A percentile compares a stretch with the other conserved stretches of the same genome.
Evolutionary conservation across 2,329 filamentous ascomycete genomes (phyloP).

Genomic region (Dactylellina leptospora): DNA sequence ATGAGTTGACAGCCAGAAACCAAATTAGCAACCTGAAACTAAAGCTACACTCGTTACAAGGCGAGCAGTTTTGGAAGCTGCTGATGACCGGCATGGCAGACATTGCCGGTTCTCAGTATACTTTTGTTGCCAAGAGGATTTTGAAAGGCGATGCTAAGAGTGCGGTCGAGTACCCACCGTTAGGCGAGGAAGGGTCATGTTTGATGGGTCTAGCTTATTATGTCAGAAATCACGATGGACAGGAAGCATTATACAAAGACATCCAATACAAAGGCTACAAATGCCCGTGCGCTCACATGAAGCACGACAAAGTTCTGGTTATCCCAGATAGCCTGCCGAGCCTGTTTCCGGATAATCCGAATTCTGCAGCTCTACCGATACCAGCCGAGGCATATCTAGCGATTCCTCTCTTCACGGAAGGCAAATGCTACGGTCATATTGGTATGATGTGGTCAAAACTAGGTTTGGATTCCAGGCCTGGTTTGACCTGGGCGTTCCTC

Average conservation of each 20-base stretch:
- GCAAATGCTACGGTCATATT: constrained; percentile 74
- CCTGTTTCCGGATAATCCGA: constrained; percentile 70
- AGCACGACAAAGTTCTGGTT: constrained; percentile 75
- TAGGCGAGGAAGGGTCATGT: constrained; percentile 70
- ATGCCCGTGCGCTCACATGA: constrained; percentile 74
- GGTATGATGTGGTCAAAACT: constrained; percentile 76
- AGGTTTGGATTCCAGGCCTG: constrained; percentile 66
- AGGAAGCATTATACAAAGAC: constrained; percentile 67
- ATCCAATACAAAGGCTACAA: constrained; percentile 72
- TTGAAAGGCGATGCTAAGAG: constrained; percentile 68
- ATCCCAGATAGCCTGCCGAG: constrained; percentile 71
- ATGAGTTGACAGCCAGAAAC: constrained; percentile 40
- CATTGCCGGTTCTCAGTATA: constrained; percentile 72
- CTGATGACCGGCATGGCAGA: constrained; percentile 72
- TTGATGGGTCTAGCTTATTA: constrained; percentile 74
- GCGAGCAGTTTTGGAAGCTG: constrained; percentile 69
- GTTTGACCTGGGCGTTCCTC: constrained; percentile 72
- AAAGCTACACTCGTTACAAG: constrained; percentile 29
- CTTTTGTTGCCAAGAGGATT: constrained; percentile 73
- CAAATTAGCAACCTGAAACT: constrained; percentile 40
- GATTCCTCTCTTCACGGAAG: constrained; percentile 71
- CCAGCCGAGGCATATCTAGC: constrained; percentile 73
- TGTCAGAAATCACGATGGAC: constrained; percentile 69
- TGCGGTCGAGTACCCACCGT: constrained; percentile 69
- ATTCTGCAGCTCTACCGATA: constrained; percentile 66